Evolutionary conservation across 176 grass and related monocot species (phyloP).

Genomic region (Triticum dicoccoides): DNA sequence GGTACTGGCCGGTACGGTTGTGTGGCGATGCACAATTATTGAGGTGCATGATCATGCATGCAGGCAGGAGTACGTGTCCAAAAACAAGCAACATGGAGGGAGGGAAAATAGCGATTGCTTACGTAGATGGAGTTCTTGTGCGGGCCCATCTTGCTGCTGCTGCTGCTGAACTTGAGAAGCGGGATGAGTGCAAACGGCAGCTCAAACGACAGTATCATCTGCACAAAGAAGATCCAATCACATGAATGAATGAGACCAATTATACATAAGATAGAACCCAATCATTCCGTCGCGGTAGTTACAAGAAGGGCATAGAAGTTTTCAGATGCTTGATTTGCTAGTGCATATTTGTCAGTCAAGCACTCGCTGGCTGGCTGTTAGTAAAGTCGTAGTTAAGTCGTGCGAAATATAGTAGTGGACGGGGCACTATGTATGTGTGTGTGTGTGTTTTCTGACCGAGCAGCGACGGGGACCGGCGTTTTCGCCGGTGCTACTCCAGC

Average conservation of each 20-base stretch:
- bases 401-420: slow-evolving; percentile 19
- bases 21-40: background rate
- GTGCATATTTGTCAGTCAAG: slow-evolving; percentile 1
- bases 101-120: slow-evolving; percentile 13
- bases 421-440: background rate
- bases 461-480: background rate
- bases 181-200: slow-evolving; percentile 19
- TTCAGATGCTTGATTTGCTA: background rate
- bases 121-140: slow-evolving; percentile 89
- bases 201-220: slow-evolving; percentile 19
- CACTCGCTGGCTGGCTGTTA: too few relatives aligned
- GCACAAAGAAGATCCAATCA: background rate
- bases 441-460: background rate
- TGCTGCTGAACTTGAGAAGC: slow-evolving; percentile 31
- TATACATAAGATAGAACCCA: background rate
- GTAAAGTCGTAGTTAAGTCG: background rate
- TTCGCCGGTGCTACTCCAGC: background rate
- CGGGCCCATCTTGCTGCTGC: slow-evolving; percentile 76
- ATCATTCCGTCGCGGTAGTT: background rate
- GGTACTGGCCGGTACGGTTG: background rate
- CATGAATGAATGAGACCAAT: background rate
- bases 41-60: background rate
- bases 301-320: background rate
- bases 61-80: background rate
- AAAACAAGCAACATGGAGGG: background rate